Evolutionary conservation across 306 rosid species (phyloP), one percentile per base, ranked within the genome.

Genomic region (Dalbergia oliveri): DNA sequence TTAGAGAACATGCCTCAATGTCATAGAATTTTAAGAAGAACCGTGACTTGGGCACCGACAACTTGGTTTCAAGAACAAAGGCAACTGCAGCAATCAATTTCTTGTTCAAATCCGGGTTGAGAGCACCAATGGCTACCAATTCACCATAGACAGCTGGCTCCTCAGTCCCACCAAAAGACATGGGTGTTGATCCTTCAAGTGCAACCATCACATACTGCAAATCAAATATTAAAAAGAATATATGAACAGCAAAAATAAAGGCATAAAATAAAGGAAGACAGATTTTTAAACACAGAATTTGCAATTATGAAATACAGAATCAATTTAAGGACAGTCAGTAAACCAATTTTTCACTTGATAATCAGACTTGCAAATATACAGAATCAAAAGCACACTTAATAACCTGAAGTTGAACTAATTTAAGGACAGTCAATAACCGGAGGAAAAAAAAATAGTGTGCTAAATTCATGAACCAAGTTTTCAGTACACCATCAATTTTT

Each of bases 131-230:
- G 61, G 97, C 85, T 10, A 90, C 90, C 84, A 92, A 76, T 87
- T 92, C 97, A 44, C 89, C 94, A 77, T 87, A 90, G 14, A 91
- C 94, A 51, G 97, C 91, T 34, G 97, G 91, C 75, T 90, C 79
- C 80, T 92, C 94, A 37, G 79, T 84, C 67, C 91, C 94, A 60
- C 93, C 91, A 86, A 92, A 92, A 49, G 90, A 44, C 2, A 88
- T 82, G 78, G 97, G 91, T 54, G 86, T 81, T 18, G 93, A 92
- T 59, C 97, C 97, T 83, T 90, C 89, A 88, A 92, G 80, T 67
- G 86, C 49, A 89, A 91, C 89, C 41, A 37, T 37, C 84, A 89
- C 94, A 84, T 88, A 88, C 97, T 91, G 88, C 82, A 81, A 50
- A 37, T 62, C 39, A 14, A 43, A 33, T 8, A 7, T 16, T 58